Percentiles rank a stretch among this genome's conserved stretches.
phyloP scores from a whole-genome alignment of 345 rosid genomes.

The Populus euphratica region DNA sequence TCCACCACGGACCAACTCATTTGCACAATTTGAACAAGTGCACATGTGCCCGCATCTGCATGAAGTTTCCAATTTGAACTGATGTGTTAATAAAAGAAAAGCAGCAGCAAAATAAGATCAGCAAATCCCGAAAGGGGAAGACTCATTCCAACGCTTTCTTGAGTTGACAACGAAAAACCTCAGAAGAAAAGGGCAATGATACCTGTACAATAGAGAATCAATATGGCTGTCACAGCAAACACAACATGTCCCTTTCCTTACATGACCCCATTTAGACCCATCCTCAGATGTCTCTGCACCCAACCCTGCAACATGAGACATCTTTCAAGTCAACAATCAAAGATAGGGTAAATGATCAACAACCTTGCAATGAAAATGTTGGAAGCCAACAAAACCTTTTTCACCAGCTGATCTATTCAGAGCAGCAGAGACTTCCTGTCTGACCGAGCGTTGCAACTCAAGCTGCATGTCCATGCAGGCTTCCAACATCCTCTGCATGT shows the following conservation, averaged over 20 bases:
- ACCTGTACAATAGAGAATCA: slow-evolving; percentile 96
- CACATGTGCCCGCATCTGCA: slow-evolving; percentile 99
- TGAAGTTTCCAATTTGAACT: background rate
- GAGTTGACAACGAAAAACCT: background rate
- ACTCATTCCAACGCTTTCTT: background rate
- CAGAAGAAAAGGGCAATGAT: slow-evolving; percentile 3
- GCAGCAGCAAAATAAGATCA: background rate
- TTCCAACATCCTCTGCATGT: slow-evolving; percentile 98
- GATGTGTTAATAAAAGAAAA: background rate
- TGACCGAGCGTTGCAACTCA: slow-evolving; percentile 94
- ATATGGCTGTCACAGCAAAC: slow-evolving; percentile 95
- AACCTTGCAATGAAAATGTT: background rate
- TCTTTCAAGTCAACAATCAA: background rate
- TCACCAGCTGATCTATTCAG: slow-evolving; percentile 72
- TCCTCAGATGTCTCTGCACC: slow-evolving; percentile 73
- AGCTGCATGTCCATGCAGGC: slow-evolving; percentile 99
- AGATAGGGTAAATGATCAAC: background rate
- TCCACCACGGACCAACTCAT: slow-evolving; percentile 79
- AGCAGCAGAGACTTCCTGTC: slow-evolving; percentile 98
- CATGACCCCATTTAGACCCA: slow-evolving; percentile 93
- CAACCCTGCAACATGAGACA: slow-evolving; percentile 41
- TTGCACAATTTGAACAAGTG: slow-evolving; percentile 91
- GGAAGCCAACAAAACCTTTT: slow-evolving; percentile 46
- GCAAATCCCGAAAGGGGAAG: no score
- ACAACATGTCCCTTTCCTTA: slow-evolving; percentile 90